Evolutionary conservation across 2,329 filamentous ascomycete species (phyloP), one percentile per base, ranked within the genome.

Genomic region (Colletotrichum neosansevieriae): DNA sequence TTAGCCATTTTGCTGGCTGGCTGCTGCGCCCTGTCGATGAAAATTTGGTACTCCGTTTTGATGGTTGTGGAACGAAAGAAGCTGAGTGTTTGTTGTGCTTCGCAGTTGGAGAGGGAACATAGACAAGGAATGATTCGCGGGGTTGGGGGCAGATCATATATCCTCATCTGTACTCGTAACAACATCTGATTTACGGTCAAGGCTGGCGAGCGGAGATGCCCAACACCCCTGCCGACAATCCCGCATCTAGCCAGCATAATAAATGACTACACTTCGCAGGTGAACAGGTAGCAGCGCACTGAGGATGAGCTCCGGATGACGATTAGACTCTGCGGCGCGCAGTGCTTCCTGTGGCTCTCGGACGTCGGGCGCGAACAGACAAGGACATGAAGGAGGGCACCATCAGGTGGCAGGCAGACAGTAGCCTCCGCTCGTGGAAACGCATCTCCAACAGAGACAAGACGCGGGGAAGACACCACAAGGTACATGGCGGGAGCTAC

Each of bases 1-100:
- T 87, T 86, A 29, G 71, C 24, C 76, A 77, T 77, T 50, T 42
- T 71, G 34, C n/a, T 38, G n/a, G 11, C 32, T 54, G 24, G 32
- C 19, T n/a, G 29, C 11, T n/a, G 50, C 36, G 11, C 36, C 36
- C 36, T 34, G 3, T 53, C 9, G 50, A 7, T 53, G 13, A 50
- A 24, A 21, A 50, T 47, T 21, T 21, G 44, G 6, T 17, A 47
- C 7, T 17, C n/a, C 13, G n/a, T 47, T 47, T 47, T 47, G 44
- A 47, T 9, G n/a, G 17, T 21, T 47, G n/a, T 29, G 29, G 9
- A 29, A 29, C 29, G 29, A 29, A 29, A 29, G 1, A 29, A 29
- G 6, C 29, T 9, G 29, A 9, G 7, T 9, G 1, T 29, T 29
- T 29, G 29, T 0, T 29, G 17, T 17, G 17, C n/a, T 17, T n/a